phyloP scores from a whole-genome alignment of 2,329 filamentous ascomycete species.

The Hymenoscyphus fructigenus region DNA sequence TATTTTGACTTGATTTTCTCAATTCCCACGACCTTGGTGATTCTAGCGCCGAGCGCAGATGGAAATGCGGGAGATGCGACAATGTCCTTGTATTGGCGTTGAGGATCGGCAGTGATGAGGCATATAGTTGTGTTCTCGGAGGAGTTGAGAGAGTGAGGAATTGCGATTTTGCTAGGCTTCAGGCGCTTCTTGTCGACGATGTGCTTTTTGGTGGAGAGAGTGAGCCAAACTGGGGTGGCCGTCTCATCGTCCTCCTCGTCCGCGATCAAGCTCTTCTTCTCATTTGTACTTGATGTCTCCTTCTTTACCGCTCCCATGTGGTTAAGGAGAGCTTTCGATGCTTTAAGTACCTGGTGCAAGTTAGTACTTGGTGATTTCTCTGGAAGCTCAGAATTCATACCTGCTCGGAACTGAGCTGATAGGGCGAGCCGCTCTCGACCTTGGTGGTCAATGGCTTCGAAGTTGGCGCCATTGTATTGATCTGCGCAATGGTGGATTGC shows the following conservation, averaged over 20 bases:
- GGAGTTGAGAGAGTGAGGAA: slow-evolving; percentile 74
- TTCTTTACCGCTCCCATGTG: slow-evolving; percentile 59
- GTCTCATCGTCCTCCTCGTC: slow-evolving; percentile 42
- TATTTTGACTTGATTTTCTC: slow-evolving; percentile 87
- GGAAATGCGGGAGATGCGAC: slow-evolving; percentile 74
- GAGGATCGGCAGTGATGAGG: slow-evolving; percentile 77
- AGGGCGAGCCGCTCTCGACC: slow-evolving; percentile 36
- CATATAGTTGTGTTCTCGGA: slow-evolving; percentile 71
- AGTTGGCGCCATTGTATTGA: slow-evolving; percentile 31
- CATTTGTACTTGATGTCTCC: slow-evolving; percentile 42
- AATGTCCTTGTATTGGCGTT: slow-evolving; percentile 88
- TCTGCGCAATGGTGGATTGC: slow-evolving; percentile 1
- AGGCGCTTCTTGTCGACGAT: slow-evolving; percentile 71
- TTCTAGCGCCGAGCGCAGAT: slow-evolving; percentile 61
- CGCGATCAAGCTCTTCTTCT: slow-evolving; percentile 57
- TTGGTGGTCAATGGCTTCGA: slow-evolving; percentile 35
- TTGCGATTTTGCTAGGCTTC: slow-evolving; percentile 78
- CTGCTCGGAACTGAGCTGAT: slow-evolving; percentile 36
- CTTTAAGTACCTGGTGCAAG: slow-evolving; percentile 54
- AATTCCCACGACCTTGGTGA: slow-evolving; percentile 77
- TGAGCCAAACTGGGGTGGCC: slow-evolving; percentile 60
- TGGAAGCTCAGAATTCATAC: slow-evolving; percentile 22
- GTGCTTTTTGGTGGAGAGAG: slow-evolving; percentile 64
- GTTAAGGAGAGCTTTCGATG: slow-evolving; percentile 60
- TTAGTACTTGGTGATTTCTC: background rate